Base-by-base conservation (phyloP, 106 monocot species). In the Chionographis japonica region DNA sequence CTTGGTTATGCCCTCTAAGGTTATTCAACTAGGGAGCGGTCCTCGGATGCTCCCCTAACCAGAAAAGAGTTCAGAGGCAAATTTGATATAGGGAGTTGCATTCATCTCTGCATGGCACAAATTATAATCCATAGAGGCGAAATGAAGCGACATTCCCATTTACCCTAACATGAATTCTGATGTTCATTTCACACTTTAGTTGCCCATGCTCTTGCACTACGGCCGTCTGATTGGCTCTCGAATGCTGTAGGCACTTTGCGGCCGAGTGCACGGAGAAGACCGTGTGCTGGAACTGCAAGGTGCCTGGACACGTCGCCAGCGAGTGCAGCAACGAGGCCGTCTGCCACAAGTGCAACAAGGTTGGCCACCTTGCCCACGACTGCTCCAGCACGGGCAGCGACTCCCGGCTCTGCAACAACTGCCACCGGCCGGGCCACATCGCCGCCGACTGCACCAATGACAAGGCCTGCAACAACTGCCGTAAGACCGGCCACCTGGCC, bases 211-310 rank as follows among this genome's bases (percentile, higher is more conserved):
- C 27, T 27, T 27, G 27, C 1, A 27, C 27, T 27, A 27, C 27
- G 27, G 27, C 27, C 27, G 1, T 27, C 27, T 46, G 46, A 46
- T 46, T 46, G 46, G 0, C 46, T 10, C 5, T 46, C 9, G 8
- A 10, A 46, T 46, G 46, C 27, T 27, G 14, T 51, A 91, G 92
- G 53, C 92, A 93, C 60, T 77, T 89, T 60, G 85, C 83, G 14
- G 83, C 81, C 3, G 86, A 86, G 62, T 93, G 93, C 83, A 85
- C 86, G 4, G 65, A 63, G 0, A 70, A 79, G 61, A 73, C 81
- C 38, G 39, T 88, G 42, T 93, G 93, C 65, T 93, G 93, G 93
- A 93, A 93, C 79, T 93, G 93, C 77, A 93, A 86, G 53, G 81
- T 89, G 65, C 66, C 80, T 35, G 93, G 93, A 11, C 93, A 93